These are phyloP conservation scores for Exophiala spinifera DNA, from an alignment of 2,329 filamentous ascomycete genomes.

Conservation along the genomic window DNA sequence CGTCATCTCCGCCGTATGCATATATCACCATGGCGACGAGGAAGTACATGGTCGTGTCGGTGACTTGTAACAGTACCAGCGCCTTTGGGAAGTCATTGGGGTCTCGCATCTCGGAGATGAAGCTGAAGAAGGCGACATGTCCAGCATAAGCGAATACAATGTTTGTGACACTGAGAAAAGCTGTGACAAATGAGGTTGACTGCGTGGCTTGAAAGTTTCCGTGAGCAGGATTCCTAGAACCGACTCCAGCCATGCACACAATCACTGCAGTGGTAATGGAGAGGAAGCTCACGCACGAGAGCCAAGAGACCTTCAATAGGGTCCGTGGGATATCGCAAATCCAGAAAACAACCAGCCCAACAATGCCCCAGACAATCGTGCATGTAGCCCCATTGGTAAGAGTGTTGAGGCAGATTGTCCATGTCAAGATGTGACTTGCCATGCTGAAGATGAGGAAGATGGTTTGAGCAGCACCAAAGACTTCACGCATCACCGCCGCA, in stretches of 20 bases:
- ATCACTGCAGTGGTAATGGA: constrained; percentile 63
- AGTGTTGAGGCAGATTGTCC: constrained; percentile 65
- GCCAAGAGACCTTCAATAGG: constrained; percentile 59
- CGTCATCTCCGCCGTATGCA: constrained; percentile 59
- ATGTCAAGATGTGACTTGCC: constrained; percentile 69
- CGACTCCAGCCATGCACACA: constrained; percentile 65
- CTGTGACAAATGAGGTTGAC: constrained; percentile 50
- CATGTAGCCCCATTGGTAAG: constrained; percentile 61
- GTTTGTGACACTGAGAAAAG: constrained; percentile 62
- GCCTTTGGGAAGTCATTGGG: constrained; percentile 61
- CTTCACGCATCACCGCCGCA: constrained; percentile 54
- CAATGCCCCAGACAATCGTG: constrained; percentile 62
- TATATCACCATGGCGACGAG: constrained; percentile 67
- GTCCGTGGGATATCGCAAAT: constrained; percentile 60
- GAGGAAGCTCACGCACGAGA: constrained; percentile 62
- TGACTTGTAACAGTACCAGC: constrained; percentile 58
- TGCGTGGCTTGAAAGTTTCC: constrained; percentile 38
- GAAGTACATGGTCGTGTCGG: constrained; percentile 62
- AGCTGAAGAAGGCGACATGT: constrained; percentile 66
- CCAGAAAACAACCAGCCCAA: constrained; percentile 59
- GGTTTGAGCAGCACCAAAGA: constrained; percentile 60
- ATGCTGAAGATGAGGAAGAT: constrained; percentile 67
- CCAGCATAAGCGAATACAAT: constrained; percentile 70
- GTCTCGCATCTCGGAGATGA: constrained; percentile 63
- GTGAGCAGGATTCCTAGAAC: constrained; percentile 54